phyloP scores from a whole-genome alignment of 2,329 filamentous ascomycete genomes.

The Pseudophaeomoniella oleicola region DNA sequence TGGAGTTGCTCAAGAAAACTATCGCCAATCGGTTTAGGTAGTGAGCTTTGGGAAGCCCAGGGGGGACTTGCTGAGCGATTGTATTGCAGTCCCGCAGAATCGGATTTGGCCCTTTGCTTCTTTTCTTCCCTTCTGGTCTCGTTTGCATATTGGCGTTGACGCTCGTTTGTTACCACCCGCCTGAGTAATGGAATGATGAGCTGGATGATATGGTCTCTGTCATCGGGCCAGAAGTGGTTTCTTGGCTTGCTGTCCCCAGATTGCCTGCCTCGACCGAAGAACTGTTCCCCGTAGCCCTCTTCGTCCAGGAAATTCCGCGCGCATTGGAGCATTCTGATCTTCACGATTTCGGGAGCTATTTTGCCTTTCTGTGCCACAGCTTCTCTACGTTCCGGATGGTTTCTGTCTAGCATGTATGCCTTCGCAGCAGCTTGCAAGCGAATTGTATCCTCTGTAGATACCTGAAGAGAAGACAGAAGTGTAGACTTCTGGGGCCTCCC shows the following conservation, averaged over 20 bases:
- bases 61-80: background rate
- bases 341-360: slow-evolving; percentile 42
- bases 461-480: slow-evolving; percentile 39
- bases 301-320: slow-evolving; percentile 38
- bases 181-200: slow-evolving; percentile 41
- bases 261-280: slow-evolving; percentile 33
- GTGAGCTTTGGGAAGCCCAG: too few species aligned
- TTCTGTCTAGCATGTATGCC: slow-evolving; percentile 40
- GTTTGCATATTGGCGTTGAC: slow-evolving; percentile 42
- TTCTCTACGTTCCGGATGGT: slow-evolving; percentile 38
- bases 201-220: slow-evolving; percentile 40
- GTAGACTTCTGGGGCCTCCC: slow-evolving; percentile 40
- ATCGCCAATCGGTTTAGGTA: background rate
- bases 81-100: background rate
- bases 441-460: slow-evolving; percentile 41
- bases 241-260: slow-evolving; percentile 23
- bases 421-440: slow-evolving; percentile 42
- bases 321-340: slow-evolving; percentile 40
- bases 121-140: slow-evolving; percentile 31
- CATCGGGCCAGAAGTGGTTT: slow-evolving; percentile 37
- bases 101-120: slow-evolving; percentile 15
- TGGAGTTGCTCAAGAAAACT: background rate
- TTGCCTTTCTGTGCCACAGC: slow-evolving; percentile 42
- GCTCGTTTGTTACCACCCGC: slow-evolving; percentile 46
- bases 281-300: slow-evolving; percentile 36